Evolutionary conservation across 2,329 filamentous ascomycete species (phyloP).

Genomic region (Beauveria caledonica): DNA sequence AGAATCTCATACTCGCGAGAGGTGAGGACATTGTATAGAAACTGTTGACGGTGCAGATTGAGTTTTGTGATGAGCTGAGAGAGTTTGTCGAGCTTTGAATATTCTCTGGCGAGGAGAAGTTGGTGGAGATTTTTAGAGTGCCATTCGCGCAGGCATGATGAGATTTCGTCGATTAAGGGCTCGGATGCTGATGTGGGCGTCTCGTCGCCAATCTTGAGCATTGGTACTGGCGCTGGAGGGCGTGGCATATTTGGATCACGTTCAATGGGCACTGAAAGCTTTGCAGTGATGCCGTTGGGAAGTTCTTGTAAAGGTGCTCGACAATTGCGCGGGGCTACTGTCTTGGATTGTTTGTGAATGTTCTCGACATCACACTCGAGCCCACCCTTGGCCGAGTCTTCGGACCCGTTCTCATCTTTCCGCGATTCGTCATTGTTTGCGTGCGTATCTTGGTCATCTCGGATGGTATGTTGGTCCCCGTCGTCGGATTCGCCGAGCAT

Average conservation of each 20-base stretch:
- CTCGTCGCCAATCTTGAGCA: constrained; percentile 97
- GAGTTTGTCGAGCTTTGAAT: constrained; percentile 71
- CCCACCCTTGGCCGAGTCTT: constrained; percentile 48
- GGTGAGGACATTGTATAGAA: constrained; percentile 90
- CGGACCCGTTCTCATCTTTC: constrained; percentile 26
- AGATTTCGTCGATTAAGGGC: constrained; percentile 93
- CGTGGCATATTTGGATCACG: constrained; percentile 63
- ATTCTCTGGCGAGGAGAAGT: constrained; percentile 74
- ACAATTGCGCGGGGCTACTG: constrained; percentile 16
- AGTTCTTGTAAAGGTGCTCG: constrained; percentile 28
- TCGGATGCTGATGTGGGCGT: constrained; percentile 83
- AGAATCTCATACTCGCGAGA: constrained; percentile 71
- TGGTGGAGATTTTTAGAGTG: constrained; percentile 96
- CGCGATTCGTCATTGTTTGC: constrained; percentile 19
- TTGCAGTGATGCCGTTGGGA: constrained; percentile 32
- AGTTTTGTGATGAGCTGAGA: constrained; percentile 73
- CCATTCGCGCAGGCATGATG: constrained; percentile 94
- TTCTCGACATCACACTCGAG: constrained; percentile 29
- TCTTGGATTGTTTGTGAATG: constrained; percentile 22
- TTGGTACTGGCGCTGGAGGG: constrained; percentile 86
- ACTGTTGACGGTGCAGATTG: constrained; percentile 77
- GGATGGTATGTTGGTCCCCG: constrained; percentile 34
- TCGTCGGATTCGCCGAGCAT: constrained; percentile 69
- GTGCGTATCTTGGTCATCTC: constrained; percentile 24
- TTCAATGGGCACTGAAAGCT: constrained; percentile 38